phyloP scores from a whole-genome alignment of 2,329 filamentous ascomycete genomes.

The Ceratocystis destructans region DNA sequence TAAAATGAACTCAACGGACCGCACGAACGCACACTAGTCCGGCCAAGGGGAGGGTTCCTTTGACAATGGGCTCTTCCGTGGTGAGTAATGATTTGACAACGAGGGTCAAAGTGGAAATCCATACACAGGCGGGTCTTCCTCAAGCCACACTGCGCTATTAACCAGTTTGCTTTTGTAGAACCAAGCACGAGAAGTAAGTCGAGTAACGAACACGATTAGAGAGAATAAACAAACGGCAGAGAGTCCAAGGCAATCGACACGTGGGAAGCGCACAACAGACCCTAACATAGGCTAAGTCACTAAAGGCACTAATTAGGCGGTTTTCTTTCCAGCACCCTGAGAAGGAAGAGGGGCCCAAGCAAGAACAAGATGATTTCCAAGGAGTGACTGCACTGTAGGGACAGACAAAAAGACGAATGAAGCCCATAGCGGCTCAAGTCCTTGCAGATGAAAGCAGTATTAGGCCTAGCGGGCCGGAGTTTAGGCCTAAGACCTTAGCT shows the following conservation, averaged over 20 bases:
- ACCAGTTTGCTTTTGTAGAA: not conserved
- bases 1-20: not conserved
- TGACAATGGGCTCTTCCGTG: not conserved
- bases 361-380: not conserved
- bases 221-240: not conserved
- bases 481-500: not conserved
- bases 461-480: not conserved
- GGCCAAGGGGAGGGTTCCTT: not conserved
- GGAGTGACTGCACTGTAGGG: not conserved
- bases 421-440: conserved; percentile 3
- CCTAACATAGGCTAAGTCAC: not conserved
- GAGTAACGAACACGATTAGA: not conserved
- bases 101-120: conserved; percentile 4
- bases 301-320: not conserved
- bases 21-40: not conserved
- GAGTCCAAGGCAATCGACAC: not conserved
- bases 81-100: not conserved
- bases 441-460: not conserved
- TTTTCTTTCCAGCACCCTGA: not conserved
- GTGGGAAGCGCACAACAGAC: not conserved
- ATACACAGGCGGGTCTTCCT: not conserved
- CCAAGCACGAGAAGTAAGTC: not conserved
- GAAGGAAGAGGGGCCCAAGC: not conserved
- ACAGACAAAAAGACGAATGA: not conserved
- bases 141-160: not conserved